Evolutionary conservation across 768 basidiomycete species (phyloP), one percentile per base, ranked within the genome.

Genomic region (Tephrocybe rancida): DNA sequence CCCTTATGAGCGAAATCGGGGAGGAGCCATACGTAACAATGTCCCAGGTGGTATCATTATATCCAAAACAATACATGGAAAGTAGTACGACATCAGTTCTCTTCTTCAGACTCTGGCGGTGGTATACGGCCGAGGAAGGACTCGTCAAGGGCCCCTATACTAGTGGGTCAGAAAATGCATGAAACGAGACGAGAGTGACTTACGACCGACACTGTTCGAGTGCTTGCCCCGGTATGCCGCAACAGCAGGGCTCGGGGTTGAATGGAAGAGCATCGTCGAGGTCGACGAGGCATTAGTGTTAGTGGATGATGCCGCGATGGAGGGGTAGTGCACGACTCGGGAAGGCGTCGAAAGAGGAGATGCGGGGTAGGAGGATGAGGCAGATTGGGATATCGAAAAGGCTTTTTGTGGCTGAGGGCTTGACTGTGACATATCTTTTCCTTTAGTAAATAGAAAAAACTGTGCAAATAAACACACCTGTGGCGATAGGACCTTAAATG

Each of bases 191-290:
- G 29, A 44, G 18, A 18, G 14, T 19, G 7, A 45, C 75, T 58
- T 48, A 78, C 76, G 74, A 18, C 76, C 78, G 25, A 73, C 70
- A 21, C 61, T 61, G 18, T 56, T 68, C 1, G 61, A 49, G 43
- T 76, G 73, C 53, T 73, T 78, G 9, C 75, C 76, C 52, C 75
- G 62, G 48, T 77, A 79, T 2, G 77, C 73, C 3, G 74, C 71
- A 16, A 78, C 64, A 2, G 73, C 68, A 18, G 78, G 77, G 48
- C 75, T 76, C 0, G 76, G 77, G 0, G 73, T 72, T 27, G 71
- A 51, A 37, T 69, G 61, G 48, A 68, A 67, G 18, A 64, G 61
- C 26, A 68, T 67, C 4, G 67, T 64, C 9, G 72, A 72, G 19
- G 70, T 61, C 14, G 70, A 63, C 8, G 73, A 74, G n/a, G 64